A percentile compares a stretch with the other conserved stretches of the same genome.
These are phyloP conservation scores for Benincasa hispida DNA, from an alignment of 306 rosid species.

Conservation along the genomic window DNA sequence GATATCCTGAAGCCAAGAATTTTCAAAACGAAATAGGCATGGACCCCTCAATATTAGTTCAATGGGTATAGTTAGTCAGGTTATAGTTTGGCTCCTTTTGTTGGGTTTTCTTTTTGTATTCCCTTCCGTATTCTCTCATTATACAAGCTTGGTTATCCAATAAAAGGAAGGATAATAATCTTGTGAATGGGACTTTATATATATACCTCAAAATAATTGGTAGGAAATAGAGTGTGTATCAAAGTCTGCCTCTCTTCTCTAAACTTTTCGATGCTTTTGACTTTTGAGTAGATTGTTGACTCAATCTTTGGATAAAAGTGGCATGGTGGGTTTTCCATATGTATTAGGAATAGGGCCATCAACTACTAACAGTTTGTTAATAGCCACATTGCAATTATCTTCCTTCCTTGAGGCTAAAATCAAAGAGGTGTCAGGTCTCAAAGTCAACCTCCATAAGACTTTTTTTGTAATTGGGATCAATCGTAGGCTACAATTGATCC, in stretches of 20 bases:
- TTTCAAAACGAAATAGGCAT: no score
- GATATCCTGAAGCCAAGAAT: no score
- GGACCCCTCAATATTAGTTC: no score
- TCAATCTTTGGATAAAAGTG: neutral
- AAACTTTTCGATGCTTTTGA: neutral
- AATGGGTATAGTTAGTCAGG: neutral
- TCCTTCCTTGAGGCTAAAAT: no score
- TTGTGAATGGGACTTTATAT: neutral
- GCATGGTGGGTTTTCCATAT: no score
- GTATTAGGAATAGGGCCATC: no score
- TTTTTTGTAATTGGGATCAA: no score
- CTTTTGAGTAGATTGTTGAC: neutral
- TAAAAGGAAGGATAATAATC: neutral
- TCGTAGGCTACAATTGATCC: no score
- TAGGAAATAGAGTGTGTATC: neutral
- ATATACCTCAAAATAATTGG: neutral
- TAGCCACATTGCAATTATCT: no score
- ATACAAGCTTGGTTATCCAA: neutral
- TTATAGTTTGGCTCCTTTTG: neutral
- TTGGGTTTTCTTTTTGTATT: neutral
- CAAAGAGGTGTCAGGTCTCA: no score
- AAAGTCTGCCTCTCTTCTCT: neutral
- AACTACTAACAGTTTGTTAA: no score
- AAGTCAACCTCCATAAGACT: no score
- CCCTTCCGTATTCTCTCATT: neutral